Base-by-base conservation (phyloP, 257 asterid species). In the Vinca minor region DNA sequence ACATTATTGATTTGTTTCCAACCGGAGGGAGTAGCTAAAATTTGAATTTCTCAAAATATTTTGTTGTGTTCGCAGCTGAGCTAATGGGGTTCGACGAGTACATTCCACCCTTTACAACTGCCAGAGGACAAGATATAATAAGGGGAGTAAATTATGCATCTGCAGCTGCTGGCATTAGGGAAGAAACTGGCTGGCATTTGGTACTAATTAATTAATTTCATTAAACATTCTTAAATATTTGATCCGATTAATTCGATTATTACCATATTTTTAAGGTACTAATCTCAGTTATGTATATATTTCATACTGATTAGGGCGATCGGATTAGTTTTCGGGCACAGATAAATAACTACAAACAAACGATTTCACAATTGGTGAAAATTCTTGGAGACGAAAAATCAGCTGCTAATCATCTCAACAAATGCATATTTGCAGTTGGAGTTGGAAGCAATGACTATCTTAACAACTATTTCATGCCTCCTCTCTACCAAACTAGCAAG, bases 161-260 rank as follows among this genome's bases (percentile, higher is more conserved):
- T 4, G 95, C 96, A 4, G 96, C 96, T 3, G 96, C 96, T 3
- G 96, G 96, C 62, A 86, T 89, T 38, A 70, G 96, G 66, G 68
- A 67, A 26, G 96, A 89, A 84, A 89, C 96, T 1, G 96, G 96
- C 46, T 87, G 66, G 58, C 96, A 89, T 63, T 68, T 89, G 82
- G 95, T 88, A 77, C 15, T 31, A 18, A n/a, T n/a, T n/a, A n/a
- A n/a, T n/a, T n/a, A 32, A n/a, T 20, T 34, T 0, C 18, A 34
- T 29, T 46, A 2, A 11, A n/a, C 32, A 23, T 65, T 52, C 35
- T 35, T 23, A 50, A 38, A 1, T 14, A 13, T 20, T 63, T 31
- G 15, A 4, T 14, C 66, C 5, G n/a, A n/a, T 14, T 42, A 0
- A 0, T 13, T 8, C n/a, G 4, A 4, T 17, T 3, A 44, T 42